phyloP scores from a whole-genome alignment of 345 rosid genomes.

The Cardiospermum halicacabum region DNA sequence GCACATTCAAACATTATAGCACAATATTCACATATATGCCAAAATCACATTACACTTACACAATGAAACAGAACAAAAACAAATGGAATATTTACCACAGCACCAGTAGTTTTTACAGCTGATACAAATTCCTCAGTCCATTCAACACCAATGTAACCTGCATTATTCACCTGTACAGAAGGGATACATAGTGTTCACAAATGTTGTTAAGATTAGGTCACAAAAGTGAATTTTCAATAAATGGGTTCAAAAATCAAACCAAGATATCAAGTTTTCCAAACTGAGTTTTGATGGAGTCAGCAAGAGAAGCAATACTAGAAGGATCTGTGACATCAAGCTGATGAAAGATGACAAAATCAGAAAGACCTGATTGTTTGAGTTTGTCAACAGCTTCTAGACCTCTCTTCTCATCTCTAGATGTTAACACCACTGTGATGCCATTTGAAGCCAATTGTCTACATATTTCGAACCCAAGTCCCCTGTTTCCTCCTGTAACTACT shows the following conservation, averaged over 20 bases:
- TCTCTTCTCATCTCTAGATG: conserved; percentile 29
- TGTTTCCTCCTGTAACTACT: conserved; percentile 31
- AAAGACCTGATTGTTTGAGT: conserved; percentile 11
- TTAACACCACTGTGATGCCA: conserved; percentile 23
- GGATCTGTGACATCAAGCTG: conserved; percentile 25
- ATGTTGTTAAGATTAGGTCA: no score
- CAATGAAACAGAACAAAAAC: no score
- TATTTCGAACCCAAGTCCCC: conserved; percentile 33
- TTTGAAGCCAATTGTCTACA: conserved; percentile 25
- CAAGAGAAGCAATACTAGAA: conserved; percentile 21
- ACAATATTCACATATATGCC: background rate
- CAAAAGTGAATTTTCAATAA: no score
- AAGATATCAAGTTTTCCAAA: conserved; percentile 28
- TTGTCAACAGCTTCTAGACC: conserved; percentile 29
- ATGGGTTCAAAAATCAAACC: conserved; percentile 5
- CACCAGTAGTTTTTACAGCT: conserved; percentile 2
- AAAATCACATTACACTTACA: background rate
- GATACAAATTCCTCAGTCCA: conserved; percentile 6
- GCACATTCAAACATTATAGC: background rate
- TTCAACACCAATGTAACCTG: conserved; percentile 19
- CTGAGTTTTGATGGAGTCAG: conserved; percentile 17
- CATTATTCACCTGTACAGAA: conserved; percentile 26
- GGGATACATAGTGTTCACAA: no score
- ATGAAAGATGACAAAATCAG: conserved; percentile 19
- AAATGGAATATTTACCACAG: conserved; percentile 5